Evolutionary conservation across 495 filamentous ascomycete species (phyloP).

Genomic region (Peziza echinospora): DNA sequence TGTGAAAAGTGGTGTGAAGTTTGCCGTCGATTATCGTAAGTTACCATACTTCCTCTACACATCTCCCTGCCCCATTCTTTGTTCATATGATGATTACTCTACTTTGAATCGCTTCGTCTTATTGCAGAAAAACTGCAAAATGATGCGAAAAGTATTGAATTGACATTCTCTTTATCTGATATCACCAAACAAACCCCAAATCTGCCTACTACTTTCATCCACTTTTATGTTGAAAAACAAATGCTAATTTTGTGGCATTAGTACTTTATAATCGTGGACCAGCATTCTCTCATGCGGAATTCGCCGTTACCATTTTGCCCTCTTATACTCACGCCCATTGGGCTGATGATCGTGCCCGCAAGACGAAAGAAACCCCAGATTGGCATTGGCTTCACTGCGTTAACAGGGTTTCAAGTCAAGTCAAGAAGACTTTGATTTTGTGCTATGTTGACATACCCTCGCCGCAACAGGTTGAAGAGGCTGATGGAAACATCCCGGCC

Average conservation of each 20-base stretch:
- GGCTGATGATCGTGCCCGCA: constrained; percentile 25
- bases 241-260: too few species aligned
- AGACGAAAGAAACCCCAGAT: constrained; percentile 24
- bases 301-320: constrained; percentile 64
- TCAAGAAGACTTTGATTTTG: constrained; percentile 68
- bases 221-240: neutral
- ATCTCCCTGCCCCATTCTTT: neutral
- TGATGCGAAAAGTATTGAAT: neutral
- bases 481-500: constrained; percentile 31
- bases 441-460: constrained; percentile 81
- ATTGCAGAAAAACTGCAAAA: neutral
- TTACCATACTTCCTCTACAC: neutral
- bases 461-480: constrained; percentile 29
- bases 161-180: neutral
- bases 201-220: neutral
- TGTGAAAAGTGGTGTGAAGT: constrained; percentile 82
- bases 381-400: constrained; percentile 92
- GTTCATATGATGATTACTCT: neutral
- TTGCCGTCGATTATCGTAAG: constrained; percentile 58
- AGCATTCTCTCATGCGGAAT: constrained; percentile 84
- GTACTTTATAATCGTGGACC: constrained; percentile 87
- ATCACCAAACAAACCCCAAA: neutral
- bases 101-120: neutral
- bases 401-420: constrained; percentile 75
- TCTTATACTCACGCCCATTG: constrained; percentile 60